Conservation (phyloP, 352 stramenopile species). For the Phytophthora pseudosyringae region DNA sequence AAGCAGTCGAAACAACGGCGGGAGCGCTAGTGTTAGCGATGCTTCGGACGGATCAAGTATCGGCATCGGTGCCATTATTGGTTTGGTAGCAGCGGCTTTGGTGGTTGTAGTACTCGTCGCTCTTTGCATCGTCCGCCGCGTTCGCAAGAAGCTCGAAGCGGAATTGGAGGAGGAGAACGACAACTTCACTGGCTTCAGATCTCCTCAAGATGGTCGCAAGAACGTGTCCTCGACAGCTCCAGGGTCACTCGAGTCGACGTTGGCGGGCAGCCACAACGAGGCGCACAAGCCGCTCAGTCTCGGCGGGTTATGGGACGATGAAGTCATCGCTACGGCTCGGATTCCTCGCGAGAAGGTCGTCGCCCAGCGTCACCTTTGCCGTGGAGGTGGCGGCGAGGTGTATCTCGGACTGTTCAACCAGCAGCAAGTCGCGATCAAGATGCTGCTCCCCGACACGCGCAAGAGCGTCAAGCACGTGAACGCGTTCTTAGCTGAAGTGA, state of each 20-base stretch:
- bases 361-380: constrained; percentile 25
- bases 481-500: constrained; percentile 34
- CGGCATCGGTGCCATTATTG: constrained; percentile 14
- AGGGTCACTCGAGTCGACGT: constrained; percentile 4
- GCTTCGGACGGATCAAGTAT: constrained; percentile 2
- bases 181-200: constrained; percentile 8
- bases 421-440: constrained; percentile 39
- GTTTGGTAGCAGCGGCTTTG: constrained; percentile 9
- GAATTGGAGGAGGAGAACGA: constrained; percentile 6
- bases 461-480: constrained; percentile 22
- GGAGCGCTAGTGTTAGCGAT: neutral
- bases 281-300: constrained; percentile 16
- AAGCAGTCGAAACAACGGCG: neutral
- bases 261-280: neutral
- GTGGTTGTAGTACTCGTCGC: constrained; percentile 15
- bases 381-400: constrained; percentile 40
- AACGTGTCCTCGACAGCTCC: neutral
- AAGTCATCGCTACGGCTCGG: constrained; percentile 34
- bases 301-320: constrained; percentile 33
- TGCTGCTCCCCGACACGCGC: constrained; percentile 22
- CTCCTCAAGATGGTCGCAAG: constrained; percentile 13
- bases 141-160: constrained; percentile 6
- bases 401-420: constrained; percentile 31
- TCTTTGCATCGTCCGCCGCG: neutral
- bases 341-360: constrained; percentile 40